phyloP scores from a whole-genome alignment of 2,329 filamentous ascomycete species.

The Cadophora sp. region DNA sequence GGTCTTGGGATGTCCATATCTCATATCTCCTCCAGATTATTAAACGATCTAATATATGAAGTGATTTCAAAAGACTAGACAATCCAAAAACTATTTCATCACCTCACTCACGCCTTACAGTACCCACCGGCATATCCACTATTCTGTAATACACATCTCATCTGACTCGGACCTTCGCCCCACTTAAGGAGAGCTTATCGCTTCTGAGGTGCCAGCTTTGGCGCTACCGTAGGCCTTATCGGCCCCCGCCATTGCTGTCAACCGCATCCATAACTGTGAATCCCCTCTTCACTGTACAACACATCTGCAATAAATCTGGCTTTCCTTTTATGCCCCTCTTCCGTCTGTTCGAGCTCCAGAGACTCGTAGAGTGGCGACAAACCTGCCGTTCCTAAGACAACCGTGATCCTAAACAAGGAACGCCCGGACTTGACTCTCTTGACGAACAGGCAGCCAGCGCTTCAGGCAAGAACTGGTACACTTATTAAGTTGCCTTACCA shows the following conservation, averaged over 20 bases:
- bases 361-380: conserved; percentile 14
- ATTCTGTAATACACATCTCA: not conserved
- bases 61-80: not conserved
- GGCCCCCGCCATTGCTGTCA: not conserved
- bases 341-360: conserved; percentile 11
- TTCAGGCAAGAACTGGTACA: conserved; percentile 28
- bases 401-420: conserved; percentile 14
- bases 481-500: conserved; percentile 9
- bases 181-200: too few species aligned
- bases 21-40: not conserved
- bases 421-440: conserved; percentile 23
- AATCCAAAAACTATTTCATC: too few species aligned
- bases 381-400: conserved; percentile 20
- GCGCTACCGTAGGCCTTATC: not conserved
- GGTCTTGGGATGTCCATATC: not conserved
- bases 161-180: not conserved
- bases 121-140: not conserved
- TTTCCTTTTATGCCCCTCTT: conserved; percentile 11
- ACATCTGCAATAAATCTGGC: conserved; percentile 11
- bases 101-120: too few species aligned
- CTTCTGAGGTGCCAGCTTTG: too few species aligned
- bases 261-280: not conserved
- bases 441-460: conserved; percentile 25
- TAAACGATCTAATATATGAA: not conserved
- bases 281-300: conserved; percentile 13